phyloP scores from a whole-genome alignment of 257 asterid species.

The Ophiorrhiza pumila region DNA sequence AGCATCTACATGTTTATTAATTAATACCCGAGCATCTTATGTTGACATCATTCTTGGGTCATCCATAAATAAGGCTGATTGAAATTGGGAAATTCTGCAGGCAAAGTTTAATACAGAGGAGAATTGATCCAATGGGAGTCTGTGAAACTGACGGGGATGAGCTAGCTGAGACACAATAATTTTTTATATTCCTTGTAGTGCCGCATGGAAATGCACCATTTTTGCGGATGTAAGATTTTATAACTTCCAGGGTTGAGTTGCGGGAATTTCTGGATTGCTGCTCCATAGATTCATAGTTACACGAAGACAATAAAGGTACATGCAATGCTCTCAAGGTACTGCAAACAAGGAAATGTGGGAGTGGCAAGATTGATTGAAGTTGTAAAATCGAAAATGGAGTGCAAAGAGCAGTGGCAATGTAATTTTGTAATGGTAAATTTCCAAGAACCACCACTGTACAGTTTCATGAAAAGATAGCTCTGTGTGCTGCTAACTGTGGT shows the following conservation, averaged over 20 bases:
- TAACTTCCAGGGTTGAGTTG: not conserved
- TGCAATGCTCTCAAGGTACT: not conserved
- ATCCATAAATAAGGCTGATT: not conserved
- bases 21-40: not conserved
- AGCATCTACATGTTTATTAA: not conserved
- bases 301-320: not conserved
- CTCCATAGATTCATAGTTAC: not conserved
- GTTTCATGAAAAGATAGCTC: not conserved
- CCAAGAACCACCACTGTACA: not conserved
- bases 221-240: not conserved
- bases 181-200: not conserved
- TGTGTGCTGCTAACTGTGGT: not conserved
- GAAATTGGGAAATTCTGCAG: slow-evolving; percentile 8
- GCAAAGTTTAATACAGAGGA: slow-evolving; percentile 1
- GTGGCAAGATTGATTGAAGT: not conserved
- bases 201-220: not conserved
- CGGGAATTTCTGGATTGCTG: not conserved
- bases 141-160: not conserved
- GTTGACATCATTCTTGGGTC: not conserved
- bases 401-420: not conserved
- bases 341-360: not conserved
- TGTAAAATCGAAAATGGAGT: not conserved
- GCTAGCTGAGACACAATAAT: not conserved
- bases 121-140: not conserved
- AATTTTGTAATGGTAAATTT: not conserved